Evolutionary conservation across 345 rosid species (phyloP).

Genomic region (Melastoma malabathricum): DNA sequence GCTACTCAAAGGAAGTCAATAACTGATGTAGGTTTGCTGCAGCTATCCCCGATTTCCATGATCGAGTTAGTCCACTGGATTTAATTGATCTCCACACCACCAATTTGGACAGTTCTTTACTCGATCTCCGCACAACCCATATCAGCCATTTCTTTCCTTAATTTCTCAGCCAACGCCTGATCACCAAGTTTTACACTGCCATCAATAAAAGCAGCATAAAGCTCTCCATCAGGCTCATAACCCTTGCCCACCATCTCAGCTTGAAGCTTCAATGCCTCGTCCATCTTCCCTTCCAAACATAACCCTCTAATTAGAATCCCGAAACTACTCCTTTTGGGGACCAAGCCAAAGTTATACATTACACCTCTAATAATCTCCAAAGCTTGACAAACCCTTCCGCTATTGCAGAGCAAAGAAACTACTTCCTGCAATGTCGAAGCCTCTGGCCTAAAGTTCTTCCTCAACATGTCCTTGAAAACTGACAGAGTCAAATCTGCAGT

Average conservation of each 20-base stretch:
- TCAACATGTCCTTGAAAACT: conserved; percentile 47
- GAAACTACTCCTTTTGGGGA: conserved; percentile 42
- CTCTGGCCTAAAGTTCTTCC: conserved; percentile 33
- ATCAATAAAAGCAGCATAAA: conserved; percentile 44
- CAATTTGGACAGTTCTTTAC: too few relatives aligned
- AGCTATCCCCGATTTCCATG: too few relatives aligned
- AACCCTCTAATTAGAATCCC: conserved; percentile 42
- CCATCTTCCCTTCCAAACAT: conserved; percentile 48
- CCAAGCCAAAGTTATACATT: conserved; percentile 20
- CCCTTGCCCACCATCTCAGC: conserved; percentile 86
- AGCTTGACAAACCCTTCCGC: conserved; percentile 37
- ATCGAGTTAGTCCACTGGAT: background rate
- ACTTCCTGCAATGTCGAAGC: conserved; percentile 34
- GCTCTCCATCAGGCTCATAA: conserved; percentile 35
- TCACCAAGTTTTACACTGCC: conserved; percentile 47
- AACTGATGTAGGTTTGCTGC: background rate
- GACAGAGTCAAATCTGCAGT: conserved; percentile 40
- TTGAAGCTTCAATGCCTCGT: conserved; percentile 63
- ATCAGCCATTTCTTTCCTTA: conserved; percentile 51
- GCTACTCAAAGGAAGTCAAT: too few relatives aligned
- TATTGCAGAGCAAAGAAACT: conserved; percentile 32
- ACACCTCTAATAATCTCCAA: conserved; percentile 30
- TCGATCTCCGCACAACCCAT: background rate
- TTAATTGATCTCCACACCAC: background rate
- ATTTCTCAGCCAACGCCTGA: conserved; percentile 29